Evolutionary conservation across 2,329 filamentous ascomycete genomes (phyloP).

Genomic region (Fusarium begoniae): DNA sequence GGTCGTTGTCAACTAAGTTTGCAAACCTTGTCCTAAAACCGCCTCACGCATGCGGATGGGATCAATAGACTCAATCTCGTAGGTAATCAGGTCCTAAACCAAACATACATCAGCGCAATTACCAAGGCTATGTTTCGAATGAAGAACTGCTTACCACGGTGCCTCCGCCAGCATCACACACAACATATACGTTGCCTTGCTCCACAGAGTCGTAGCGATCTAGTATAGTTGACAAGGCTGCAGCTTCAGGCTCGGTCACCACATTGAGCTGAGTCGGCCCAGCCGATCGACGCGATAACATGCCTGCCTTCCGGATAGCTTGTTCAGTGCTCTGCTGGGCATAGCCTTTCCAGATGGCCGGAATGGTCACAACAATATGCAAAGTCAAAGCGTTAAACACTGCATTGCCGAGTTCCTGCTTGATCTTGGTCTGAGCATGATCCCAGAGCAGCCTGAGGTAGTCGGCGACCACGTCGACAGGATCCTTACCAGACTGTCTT

Average conservation of each 20-base stretch:
- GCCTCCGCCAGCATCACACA: not conserved
- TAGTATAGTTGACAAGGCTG: not conserved
- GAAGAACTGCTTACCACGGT: not conserved
- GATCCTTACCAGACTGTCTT: no score
- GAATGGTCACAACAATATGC: not conserved
- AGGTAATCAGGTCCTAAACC: not conserved
- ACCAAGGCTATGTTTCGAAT: not conserved
- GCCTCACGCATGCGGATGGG: not conserved
- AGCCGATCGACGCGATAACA: not conserved
- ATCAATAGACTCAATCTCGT: not conserved
- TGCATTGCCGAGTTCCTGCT: not conserved
- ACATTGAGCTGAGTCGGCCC: not conserved
- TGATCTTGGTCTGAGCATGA: not conserved
- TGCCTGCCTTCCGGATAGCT: not conserved
- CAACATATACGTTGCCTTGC: not conserved
- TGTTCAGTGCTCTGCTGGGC: not conserved
- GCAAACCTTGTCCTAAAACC: not conserved
- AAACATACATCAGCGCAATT: not conserved
- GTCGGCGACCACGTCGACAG: not conserved
- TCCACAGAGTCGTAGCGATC: not conserved
- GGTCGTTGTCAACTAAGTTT: fast-evolving
- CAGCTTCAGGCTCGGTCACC: not conserved
- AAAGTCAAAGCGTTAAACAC: not conserved
- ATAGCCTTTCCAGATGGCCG: not conserved
- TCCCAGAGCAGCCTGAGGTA: not conserved